phyloP scores from a whole-genome alignment of 2,329 filamentous ascomycete species.

The Fusarium sp. region DNA sequence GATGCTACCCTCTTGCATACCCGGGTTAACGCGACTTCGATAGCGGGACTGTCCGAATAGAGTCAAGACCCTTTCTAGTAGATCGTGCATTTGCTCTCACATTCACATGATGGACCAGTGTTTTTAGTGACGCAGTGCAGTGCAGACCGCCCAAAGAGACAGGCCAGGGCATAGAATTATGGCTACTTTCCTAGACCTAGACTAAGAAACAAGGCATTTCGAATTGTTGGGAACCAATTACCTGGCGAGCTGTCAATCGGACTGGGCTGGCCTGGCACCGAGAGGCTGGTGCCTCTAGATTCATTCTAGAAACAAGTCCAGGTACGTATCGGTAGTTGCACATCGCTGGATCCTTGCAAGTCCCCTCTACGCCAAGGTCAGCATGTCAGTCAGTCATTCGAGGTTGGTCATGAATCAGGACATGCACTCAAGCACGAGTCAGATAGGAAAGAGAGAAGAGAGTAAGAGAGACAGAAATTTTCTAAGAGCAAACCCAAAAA shows the following conservation, averaged over 20 bases:
- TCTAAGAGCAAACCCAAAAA: constrained; percentile 11
- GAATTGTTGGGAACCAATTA: constrained; percentile 29
- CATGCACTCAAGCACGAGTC: constrained; percentile 23
- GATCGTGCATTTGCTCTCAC: constrained; percentile 4
- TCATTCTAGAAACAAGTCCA: constrained; percentile 24
- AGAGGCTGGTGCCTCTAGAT: constrained; percentile 20
- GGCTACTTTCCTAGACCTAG: neutral
- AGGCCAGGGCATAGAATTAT: neutral
- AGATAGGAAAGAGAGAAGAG: constrained; percentile 1
- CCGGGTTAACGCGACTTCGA: constrained; percentile 18
- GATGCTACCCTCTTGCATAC: constrained; percentile 29
- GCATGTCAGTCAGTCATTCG: constrained; percentile 17
- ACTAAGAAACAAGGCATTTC: constrained; percentile 16
- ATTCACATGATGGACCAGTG: constrained; percentile 25
- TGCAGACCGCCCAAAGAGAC: constrained; percentile 28
- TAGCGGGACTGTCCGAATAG: constrained; percentile 27
- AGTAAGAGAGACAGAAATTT: constrained; percentile 5
- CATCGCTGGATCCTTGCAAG: constrained; percentile 21
- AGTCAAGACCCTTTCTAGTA: constrained; percentile 12
- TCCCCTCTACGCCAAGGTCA: constrained; percentile 2
- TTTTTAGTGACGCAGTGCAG: constrained; percentile 10
- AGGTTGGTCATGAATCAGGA: constrained; percentile 35
- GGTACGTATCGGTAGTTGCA: constrained; percentile 30
- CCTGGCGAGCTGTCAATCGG: constrained; percentile 3
- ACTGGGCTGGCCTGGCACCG: constrained; percentile 3